phyloP scores from a whole-genome alignment of 169 alveolate species.

The Ichthyophthirius multifiliis region DNA sequence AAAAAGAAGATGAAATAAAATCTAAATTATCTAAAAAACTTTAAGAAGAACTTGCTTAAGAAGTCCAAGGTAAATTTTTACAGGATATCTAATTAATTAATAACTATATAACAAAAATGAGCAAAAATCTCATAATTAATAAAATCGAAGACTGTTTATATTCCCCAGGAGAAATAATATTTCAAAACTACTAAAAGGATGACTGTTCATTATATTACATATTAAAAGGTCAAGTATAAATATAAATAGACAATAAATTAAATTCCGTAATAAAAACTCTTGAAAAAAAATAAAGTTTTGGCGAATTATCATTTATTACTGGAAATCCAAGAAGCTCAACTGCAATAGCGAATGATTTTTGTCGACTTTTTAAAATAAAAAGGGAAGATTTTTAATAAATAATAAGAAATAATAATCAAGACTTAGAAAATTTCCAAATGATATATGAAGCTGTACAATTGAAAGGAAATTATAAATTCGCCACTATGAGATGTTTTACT shows the following conservation, averaged over 20 bases:
- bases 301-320: conserved; percentile 25
- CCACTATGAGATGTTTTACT: neutral
- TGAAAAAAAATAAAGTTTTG: conserved; percentile 14
- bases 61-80: neutral
- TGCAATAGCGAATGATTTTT: neutral
- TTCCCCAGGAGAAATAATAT: conserved; percentile 17
- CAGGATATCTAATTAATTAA: neutral
- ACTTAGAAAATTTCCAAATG: conserved; percentile 24
- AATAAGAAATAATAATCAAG: neutral
- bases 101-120: too few relatives aligned
- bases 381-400: conserved; percentile 15
- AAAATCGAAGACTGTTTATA: neutral
- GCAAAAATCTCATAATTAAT: neutral
- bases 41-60: neutral
- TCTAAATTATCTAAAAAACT: neutral
- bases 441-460: conserved; percentile 19
- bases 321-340: conserved; percentile 17
- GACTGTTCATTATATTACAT: conserved; percentile 9
- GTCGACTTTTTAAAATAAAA: neutral
- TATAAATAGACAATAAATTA: neutral
- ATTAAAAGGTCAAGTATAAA: neutral
- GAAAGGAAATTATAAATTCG: conserved; percentile 1
- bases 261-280: neutral
- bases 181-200: neutral
- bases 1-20: neutral